These are phyloP conservation scores for Dalbergia cultrata DNA, from an alignment of 306 rosid species.

Conservation along the genomic window DNA sequence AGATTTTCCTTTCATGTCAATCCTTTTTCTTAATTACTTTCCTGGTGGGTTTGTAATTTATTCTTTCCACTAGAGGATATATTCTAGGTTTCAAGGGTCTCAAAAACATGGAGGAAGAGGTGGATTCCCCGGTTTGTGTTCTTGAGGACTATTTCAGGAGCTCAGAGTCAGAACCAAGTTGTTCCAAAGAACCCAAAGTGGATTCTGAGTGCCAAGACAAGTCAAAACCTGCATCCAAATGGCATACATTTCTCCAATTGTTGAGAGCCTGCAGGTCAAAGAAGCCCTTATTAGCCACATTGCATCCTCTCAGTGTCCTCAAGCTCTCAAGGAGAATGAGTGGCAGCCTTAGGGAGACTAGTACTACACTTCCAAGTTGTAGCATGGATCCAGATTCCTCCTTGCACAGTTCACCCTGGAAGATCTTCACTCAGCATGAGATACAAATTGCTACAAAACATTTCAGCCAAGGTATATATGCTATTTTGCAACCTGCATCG, in stretches of 20 bases:
- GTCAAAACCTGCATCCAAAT: conserved; percentile 51
- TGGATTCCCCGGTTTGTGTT: conserved; percentile 74
- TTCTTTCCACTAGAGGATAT: background rate
- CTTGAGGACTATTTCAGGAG: conserved; percentile 77
- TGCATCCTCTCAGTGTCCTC: conserved; percentile 63
- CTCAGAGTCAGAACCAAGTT: conserved; percentile 71
- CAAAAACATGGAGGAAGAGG: conserved; percentile 62
- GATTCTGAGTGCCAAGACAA: conserved; percentile 44
- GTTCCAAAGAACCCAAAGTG: conserved; percentile 54
- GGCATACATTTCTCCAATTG: conserved; percentile 63
- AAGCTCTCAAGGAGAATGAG: conserved; percentile 74
- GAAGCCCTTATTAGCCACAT: conserved; percentile 51
- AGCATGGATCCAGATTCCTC: conserved; percentile 49
- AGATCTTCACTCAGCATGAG: conserved; percentile 69
- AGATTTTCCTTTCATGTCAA: background rate
- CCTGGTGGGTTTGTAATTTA: conserved; percentile 18
- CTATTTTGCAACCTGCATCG: conserved; percentile 15
- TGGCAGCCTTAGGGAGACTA: conserved; percentile 66
- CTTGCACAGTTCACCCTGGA: conserved; percentile 69
- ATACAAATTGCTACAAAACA: conserved; percentile 70
- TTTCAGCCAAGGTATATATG: conserved; percentile 68
- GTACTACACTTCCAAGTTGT: conserved; percentile 40
- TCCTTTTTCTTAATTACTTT: too few species aligned
- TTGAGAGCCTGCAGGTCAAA: conserved; percentile 56
- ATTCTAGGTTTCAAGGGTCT: background rate